A percentile compares a stretch with the other conserved stretches of the same genome.
These are phyloP conservation scores for Aureococcus anophagefferens DNA, from an alignment of 108 stramenopile species.

Conservation along the genomic window DNA sequence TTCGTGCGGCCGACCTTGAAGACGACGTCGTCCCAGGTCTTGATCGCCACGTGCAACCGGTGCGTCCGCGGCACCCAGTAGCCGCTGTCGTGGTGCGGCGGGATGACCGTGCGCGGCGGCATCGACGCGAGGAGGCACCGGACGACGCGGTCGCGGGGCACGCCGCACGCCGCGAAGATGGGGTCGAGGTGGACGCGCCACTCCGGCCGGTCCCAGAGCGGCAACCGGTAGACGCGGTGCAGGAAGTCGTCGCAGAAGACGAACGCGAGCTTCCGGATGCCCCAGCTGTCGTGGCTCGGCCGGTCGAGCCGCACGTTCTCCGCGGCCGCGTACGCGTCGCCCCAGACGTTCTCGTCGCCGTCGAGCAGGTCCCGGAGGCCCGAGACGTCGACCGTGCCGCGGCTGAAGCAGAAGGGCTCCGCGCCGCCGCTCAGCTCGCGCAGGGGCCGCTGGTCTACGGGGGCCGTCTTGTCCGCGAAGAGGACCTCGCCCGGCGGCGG, in stretches of 20 bases:
- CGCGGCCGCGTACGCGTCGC: slow-evolving; percentile 52
- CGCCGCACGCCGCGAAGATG: slow-evolving; percentile 53
- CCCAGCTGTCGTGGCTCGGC: slow-evolving; percentile 91
- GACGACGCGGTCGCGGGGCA: slow-evolving; percentile 47
- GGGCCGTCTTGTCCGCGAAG: neutral
- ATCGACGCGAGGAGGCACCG: slow-evolving; percentile 81
- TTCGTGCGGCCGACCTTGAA: slow-evolving; percentile 73
- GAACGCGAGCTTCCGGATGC: slow-evolving; percentile 86
- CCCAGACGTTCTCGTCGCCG: slow-evolving; percentile 48
- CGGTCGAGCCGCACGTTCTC: slow-evolving; percentile 73
- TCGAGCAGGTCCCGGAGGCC: neutral
- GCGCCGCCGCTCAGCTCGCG: neutral
- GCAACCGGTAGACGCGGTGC: slow-evolving; percentile 68
- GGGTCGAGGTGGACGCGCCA: slow-evolving; percentile 58
- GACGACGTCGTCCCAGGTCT: slow-evolving; percentile 52
- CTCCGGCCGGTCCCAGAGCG: slow-evolving; percentile 60
- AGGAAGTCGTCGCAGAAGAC: slow-evolving; percentile 93
- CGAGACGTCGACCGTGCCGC: neutral
- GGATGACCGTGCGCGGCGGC: slow-evolving; percentile 86
- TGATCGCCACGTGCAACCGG: slow-evolving; percentile 84
- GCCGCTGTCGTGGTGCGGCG: slow-evolving; percentile 93
- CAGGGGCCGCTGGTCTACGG: neutral
- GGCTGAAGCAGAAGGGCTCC: neutral
- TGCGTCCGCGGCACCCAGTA: slow-evolving; percentile 89
- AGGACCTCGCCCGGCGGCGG: neutral